Base-by-base conservation (phyloP, 306 rosid genomes). In the Citrullus colocynthis region DNA sequence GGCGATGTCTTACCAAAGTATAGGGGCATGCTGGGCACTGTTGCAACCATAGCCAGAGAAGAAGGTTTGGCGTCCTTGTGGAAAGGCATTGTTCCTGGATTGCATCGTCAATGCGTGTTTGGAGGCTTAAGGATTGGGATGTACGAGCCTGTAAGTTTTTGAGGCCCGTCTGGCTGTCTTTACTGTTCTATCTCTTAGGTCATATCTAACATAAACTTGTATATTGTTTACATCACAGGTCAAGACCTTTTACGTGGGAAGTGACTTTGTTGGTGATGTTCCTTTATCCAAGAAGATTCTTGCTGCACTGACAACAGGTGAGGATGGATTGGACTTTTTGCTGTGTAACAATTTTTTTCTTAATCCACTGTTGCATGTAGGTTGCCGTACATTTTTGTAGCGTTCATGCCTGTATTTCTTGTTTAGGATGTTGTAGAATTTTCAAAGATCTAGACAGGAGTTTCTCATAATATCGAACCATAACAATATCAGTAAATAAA, bases 11-110 rank as follows among this genome's bases (percentile, higher is more conserved):
- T 90, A 78, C 98, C 98, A 55, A 95, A 95, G 79, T 95, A 95
- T 78, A 90, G 81, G 85, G 98, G 98, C 34, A 70, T 95, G 97
- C 83, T 95, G 77, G 97, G 98, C 30, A 95, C 97, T 2, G 97
- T 95, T 75, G 92, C 64, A 67, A 95, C 98, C 81, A 92, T 95
- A 72, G 98, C 96, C n/a, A 85, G 91, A 81, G 98, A 95, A 88
- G 98, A 95, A 84, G 97, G 97, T 85, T 77, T 95, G 44, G 61
- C 90, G 1, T 87, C 98, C 57, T 88, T 95, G 6, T 95, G 97
- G 98, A 95, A 92, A 84, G 98, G 98, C 64, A 89, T 95, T 82
- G 90, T 90, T 55, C 98, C 98, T 0, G 98, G 98, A 56, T 82
- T 95, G 65, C 98, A 95, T 61, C 97, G 97, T 64, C 98, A 95